phyloP scores from a whole-genome alignment of 176 grass and related monocot species.

The Ananas comosus region DNA sequence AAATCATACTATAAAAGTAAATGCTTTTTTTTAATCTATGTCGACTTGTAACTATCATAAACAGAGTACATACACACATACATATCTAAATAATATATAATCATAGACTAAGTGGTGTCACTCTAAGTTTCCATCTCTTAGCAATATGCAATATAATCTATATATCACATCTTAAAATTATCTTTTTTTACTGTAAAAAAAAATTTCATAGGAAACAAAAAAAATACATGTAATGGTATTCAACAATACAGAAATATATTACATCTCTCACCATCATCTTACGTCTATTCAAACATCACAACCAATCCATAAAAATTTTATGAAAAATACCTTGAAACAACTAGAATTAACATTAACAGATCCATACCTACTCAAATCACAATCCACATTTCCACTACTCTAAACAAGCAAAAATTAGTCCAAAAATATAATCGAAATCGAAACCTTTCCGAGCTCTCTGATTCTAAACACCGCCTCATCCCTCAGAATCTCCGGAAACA shows the following conservation, averaged over 20 bases:
- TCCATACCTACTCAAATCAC: neutral
- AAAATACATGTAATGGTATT: too few species aligned
- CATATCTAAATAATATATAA: too few species aligned
- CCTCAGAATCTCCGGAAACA: conserved; percentile 51
- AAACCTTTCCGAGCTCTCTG: conserved; percentile 62
- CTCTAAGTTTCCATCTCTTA: too few species aligned
- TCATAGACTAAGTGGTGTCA: too few species aligned
- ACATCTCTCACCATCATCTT: neutral
- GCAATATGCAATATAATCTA: too few species aligned
- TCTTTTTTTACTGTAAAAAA: too few species aligned
- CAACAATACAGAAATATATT: neutral
- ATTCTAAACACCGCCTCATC: conserved; percentile 66
- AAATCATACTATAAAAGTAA: too few species aligned
- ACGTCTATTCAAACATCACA: neutral
- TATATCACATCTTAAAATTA: too few species aligned
- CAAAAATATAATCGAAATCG: conserved; percentile 3
- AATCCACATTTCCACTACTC: neutral
- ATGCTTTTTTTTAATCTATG: too few species aligned
- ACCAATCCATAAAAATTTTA: neutral
- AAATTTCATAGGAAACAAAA: too few species aligned
- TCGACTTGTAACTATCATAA: too few species aligned
- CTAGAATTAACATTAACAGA: neutral
- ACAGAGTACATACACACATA: too few species aligned
- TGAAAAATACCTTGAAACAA: neutral
- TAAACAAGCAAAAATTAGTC: neutral